These are phyloP conservation scores for Trifolium repens DNA, from an alignment of 306 rosid species.

Conservation along the genomic window DNA sequence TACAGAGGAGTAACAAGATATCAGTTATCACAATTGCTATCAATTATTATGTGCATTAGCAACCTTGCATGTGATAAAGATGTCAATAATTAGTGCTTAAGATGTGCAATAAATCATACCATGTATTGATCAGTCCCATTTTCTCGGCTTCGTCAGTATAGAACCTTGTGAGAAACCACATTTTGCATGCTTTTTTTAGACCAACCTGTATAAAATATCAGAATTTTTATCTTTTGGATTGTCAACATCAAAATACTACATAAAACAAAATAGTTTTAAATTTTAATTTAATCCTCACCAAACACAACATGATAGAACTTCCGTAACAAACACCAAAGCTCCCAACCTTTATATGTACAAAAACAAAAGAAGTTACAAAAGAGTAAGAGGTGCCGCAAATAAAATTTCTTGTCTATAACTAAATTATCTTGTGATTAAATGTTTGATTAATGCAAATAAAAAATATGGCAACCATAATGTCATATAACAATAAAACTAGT, in stretches of 20 bases:
- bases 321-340: conserved; percentile 99
- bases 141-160: conserved; percentile 88
- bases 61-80: no score
- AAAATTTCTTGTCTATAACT: background rate
- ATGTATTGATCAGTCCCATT: conserved; percentile 89
- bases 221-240: background rate
- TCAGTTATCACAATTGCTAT: no score
- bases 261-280: background rate
- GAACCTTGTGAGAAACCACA: conserved; percentile 90
- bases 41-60: no score
- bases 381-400: background rate
- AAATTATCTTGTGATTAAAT: conserved; percentile 14
- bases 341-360: conserved; percentile 65
- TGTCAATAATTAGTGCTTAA: no score
- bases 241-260: conserved; percentile 14
- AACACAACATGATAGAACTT: conserved; percentile 90
- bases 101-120: no score
- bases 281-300: conserved; percentile 54
- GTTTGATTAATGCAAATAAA: background rate
- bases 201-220: conserved; percentile 60
- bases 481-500: no score
- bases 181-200: conserved; percentile 82
- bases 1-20: no score
- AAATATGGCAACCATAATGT: no score
- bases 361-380: background rate